Base-by-base conservation (phyloP, 2,329 filamentous ascomycete species). In the Parastagonospora nodorum region DNA sequence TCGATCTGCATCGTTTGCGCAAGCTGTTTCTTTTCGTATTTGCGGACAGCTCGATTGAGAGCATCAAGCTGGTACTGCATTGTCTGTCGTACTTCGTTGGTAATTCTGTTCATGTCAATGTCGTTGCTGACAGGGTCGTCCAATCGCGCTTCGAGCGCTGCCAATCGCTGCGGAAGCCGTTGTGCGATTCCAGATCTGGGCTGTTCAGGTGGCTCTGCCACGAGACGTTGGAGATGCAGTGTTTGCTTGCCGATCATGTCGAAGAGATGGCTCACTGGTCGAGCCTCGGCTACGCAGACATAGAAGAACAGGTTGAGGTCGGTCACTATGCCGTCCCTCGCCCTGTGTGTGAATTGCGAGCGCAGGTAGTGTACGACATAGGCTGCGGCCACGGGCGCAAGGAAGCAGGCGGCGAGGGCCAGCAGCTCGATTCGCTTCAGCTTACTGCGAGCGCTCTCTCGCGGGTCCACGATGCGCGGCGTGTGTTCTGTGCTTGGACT, bases 231-330 rank as follows among this genome's bases (percentile, higher is more conserved):
- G 1, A 97, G 81, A 65, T 92, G 86, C 8, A 95, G 77, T 2
- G 92, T 96, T 30, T 90, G 84, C 11, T 85, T 83, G 64, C 91
- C 87, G 4, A 95, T 82, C 64, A 97, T 83, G 67, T 87, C 90
- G 55, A 96, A 84, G 24, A 95, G 76, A 67, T 97, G 92, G 1
- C 89, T 85, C 42, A 92, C 77, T 0, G 93, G 93, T 2, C 90
- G 87, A 27, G 97, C 79, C 74, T 97, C 93, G 3, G 93, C 89
- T 1, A 89, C 90, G 14, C 96, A 81, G 2, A 96, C 79, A 72
- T 97, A 97, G 45, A 97, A 90, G 10, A 88, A 92, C 47, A 97
- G 80, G 72, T 97, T 97, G 75, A 93, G 95, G 72, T 96, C 90
- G 4, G 91, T 96, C 6, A 97, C 88, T 9, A 97, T 79, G 1